Conservation (phyloP, 352 stramenopile genomes). For the Halophytophthora batemanensis region DNA sequence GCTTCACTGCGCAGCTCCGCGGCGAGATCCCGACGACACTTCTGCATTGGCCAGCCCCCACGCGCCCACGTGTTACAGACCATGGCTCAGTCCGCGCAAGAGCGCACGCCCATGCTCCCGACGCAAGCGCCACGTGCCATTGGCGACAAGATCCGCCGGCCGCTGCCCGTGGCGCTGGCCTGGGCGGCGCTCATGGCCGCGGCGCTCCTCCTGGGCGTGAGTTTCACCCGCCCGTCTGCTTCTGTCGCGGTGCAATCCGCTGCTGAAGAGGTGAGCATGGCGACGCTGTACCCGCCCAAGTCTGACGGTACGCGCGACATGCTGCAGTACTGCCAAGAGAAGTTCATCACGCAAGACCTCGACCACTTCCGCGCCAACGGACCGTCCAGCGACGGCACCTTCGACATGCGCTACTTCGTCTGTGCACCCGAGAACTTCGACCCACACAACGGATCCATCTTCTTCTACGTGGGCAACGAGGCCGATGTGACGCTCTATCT, state of each 20-base stretch:
- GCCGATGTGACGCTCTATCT: slow-evolving; percentile 63
- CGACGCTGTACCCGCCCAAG: slow-evolving; percentile 15
- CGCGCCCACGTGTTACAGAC: neutral
- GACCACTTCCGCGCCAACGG: slow-evolving; percentile 45
- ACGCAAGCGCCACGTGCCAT: slow-evolving; percentile 1
- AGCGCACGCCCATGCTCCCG: slow-evolving; percentile 28
- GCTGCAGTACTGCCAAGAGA: slow-evolving; percentile 39
- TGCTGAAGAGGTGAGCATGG: slow-evolving; percentile 1
- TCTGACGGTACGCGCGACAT: slow-evolving; percentile 31
- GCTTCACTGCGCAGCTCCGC: too few relatives aligned
- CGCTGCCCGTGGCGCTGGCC: slow-evolving; percentile 21
- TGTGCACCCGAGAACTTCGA: slow-evolving; percentile 50
- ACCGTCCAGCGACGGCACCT: slow-evolving; percentile 21
- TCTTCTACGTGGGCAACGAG: slow-evolving; percentile 78
- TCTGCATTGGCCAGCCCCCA: too few relatives aligned
- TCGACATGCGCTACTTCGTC: slow-evolving; percentile 68
- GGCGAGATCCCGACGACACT: too few relatives aligned
- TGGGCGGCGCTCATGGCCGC: slow-evolving; percentile 21
- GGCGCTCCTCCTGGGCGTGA: slow-evolving; percentile 6
- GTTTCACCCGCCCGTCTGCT: slow-evolving; percentile 1
- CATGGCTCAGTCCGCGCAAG: slow-evolving; percentile 8
- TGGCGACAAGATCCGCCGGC: slow-evolving; percentile 4
- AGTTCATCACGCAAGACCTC: slow-evolving; percentile 40
- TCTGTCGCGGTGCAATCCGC: neutral
- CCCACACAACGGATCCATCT: slow-evolving; percentile 39